Base-by-base conservation (phyloP, 225 moss, liverwort and hornwort species). In the Neckera pumila region DNA sequence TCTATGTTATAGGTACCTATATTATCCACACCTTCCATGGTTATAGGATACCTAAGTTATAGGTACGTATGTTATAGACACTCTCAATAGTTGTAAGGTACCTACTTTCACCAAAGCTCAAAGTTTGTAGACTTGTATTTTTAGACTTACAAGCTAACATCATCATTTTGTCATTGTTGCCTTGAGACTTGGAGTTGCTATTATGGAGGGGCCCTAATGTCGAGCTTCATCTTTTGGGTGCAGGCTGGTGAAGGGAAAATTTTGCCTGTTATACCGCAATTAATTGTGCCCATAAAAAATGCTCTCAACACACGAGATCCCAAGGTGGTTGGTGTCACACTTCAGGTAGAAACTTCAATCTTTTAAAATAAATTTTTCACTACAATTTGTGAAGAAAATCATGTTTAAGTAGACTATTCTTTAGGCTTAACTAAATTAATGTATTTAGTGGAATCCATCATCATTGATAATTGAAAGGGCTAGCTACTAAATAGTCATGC, bases 261-360 rank as follows among this genome's bases (percentile, higher is more conserved):
- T 81, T 88, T 97, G 87, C 94, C 96, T 10, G 95, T 97, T 30
- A 92, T 97, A 42, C 97, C 97, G 2, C 96, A 97, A 72, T 88
- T 97, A 58, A 97, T 97, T 88, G 96, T 97, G 17, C 96, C 97
- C 34, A 95, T 97, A 8, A 97, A 97, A 86, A 92, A 94, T 25
- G 97, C 96, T 90, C 92, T 97, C 70, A 97, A 97, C 61, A 97
- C 96, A 33, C 87, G 97, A 85, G 96, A 97, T 92, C 95, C 93
- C 21, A 88, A 88, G 27, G 95, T 97, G 25, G 93, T 97, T 62
- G 92, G 95, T 75, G 93, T 93, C 61, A 94, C 95, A 10, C 94
- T 97, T 80, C 94, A 94, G 91, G 97, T 94, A 75, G 23, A 42
- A 49, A 23, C 9, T 45, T 63, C 23, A 57, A 80, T 40, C n/a